Evolutionary conservation across 2,329 filamentous ascomycete species (phyloP).

Genomic region (Fusarium nisikadoi): DNA sequence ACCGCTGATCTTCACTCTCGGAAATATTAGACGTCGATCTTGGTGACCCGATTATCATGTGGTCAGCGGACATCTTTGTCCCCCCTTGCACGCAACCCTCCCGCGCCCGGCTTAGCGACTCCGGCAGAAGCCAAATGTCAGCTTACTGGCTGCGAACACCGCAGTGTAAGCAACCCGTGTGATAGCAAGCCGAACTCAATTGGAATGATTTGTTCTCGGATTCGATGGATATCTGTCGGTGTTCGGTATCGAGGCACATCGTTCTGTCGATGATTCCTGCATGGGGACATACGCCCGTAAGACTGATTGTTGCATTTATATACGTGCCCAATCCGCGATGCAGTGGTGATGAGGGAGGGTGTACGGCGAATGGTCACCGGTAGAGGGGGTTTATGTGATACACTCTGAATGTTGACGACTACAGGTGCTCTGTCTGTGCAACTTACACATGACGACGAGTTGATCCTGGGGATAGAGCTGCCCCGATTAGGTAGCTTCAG

Average conservation of each 20-base stretch:
- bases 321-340: conserved; percentile 14
- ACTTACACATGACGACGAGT: background rate
- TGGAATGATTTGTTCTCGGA: background rate
- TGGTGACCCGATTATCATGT: background rate
- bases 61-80: background rate
- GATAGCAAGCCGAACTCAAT: background rate
- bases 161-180: background rate
- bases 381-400: background rate
- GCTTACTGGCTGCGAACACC: conserved; percentile 6
- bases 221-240: conserved; percentile 24
- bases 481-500: background rate
- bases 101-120: background rate
- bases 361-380: conserved; percentile 22
- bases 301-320: background rate
- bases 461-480: background rate
- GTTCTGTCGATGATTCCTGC: conserved; percentile 13
- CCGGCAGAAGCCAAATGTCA: background rate
- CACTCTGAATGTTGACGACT: background rate
- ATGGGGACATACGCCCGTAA: conserved; percentile 8
- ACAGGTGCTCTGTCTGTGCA: background rate
- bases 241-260: conserved; percentile 14
- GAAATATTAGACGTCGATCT: background rate
- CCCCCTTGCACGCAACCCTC: conserved; percentile 11
- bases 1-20: background rate
- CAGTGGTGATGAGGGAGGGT: conserved; percentile 11